Percentiles rank a stretch among this genome's conserved stretches.
These are phyloP conservation scores for Phytophthora megakarya DNA, from an alignment of 352 stramenopile species.

Conservation along the genomic window DNA sequence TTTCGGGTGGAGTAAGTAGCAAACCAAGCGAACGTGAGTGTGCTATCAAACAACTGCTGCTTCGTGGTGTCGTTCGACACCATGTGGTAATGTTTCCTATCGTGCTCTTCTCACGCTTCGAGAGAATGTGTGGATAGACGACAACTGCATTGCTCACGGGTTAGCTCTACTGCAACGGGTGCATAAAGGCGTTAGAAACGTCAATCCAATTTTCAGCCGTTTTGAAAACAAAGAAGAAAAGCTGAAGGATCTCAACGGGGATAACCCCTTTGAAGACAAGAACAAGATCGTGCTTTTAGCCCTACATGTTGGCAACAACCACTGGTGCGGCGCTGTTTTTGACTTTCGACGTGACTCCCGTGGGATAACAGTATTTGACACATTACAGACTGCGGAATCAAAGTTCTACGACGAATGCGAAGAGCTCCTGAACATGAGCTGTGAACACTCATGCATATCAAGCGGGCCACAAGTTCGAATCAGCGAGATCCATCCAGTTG, in stretches of 20 bases:
- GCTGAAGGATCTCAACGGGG: background rate
- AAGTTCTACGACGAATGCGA: constrained; percentile 19
- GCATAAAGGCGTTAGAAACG: background rate
- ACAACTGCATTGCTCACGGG: background rate
- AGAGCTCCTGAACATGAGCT: background rate
- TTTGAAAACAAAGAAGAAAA: background rate
- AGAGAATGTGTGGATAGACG: background rate
- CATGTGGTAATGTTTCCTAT: constrained; percentile 1
- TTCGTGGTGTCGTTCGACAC: background rate
- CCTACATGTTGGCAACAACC: background rate
- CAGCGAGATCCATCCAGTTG: constrained; percentile 11
- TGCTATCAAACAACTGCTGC: background rate
- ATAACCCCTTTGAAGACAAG: background rate
- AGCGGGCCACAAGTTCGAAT: background rate
- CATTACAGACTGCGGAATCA: constrained; percentile 2
- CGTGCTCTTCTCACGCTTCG: background rate
- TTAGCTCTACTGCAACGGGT: background rate
- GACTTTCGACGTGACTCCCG: background rate
- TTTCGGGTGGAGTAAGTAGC: background rate
- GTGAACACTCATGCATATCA: background rate
- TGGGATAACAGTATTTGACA: constrained; percentile 5
- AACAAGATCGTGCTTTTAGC: background rate
- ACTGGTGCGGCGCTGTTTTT: constrained; percentile 9
- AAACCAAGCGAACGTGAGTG: too few species aligned
- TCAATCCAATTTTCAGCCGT: background rate